Evolutionary conservation across 192 early-diverging fungal genomes (phyloP).

Genomic region (Phycomyces blakesleeanus): DNA sequence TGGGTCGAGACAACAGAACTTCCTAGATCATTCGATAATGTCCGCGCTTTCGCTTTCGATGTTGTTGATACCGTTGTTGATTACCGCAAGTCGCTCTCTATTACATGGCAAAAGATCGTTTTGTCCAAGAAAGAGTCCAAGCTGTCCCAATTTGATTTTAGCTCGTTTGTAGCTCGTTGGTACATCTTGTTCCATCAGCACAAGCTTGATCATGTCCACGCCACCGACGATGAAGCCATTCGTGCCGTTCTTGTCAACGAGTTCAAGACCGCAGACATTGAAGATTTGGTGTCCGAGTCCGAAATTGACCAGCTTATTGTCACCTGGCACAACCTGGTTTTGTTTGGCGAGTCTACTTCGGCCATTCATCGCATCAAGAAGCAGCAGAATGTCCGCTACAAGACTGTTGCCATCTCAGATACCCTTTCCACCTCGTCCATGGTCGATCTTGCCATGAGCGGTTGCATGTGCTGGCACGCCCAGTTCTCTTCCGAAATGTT

Average conservation of each 20-base stretch:
- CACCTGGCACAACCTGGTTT: slow-evolving; percentile 10
- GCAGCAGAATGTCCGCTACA: slow-evolving; percentile 1
- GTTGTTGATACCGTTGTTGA: slow-evolving; percentile 23
- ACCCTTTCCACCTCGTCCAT: slow-evolving; percentile 16
- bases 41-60: slow-evolving; percentile 19
- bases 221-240: slow-evolving; percentile 7
- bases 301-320: slow-evolving; percentile 11
- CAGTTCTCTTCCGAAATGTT: slow-evolving; percentile 24
- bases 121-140: slow-evolving; percentile 4
- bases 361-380: slow-evolving; percentile 21
- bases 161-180: slow-evolving; percentile 16
- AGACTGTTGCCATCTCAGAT: slow-evolving; percentile 22
- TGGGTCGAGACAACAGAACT: slow-evolving; percentile 25
- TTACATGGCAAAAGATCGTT: slow-evolving; percentile 13
- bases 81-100: slow-evolving; percentile 9
- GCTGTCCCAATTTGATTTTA: neutral
- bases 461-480: slow-evolving; percentile 26
- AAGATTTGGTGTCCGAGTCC: neutral
- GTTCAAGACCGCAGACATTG: slow-evolving; percentile 8
- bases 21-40: slow-evolving; percentile 20
- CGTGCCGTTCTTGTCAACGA: slow-evolving; percentile 6
- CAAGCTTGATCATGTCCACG: neutral
- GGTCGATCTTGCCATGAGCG: slow-evolving; percentile 15
- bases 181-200: slow-evolving; percentile 7
- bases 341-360: slow-evolving; percentile 14